These are phyloP conservation scores for Cyphellophora europaea DNA, from an alignment of 2,329 filamentous ascomycete genomes.

Conservation along the genomic window DNA sequence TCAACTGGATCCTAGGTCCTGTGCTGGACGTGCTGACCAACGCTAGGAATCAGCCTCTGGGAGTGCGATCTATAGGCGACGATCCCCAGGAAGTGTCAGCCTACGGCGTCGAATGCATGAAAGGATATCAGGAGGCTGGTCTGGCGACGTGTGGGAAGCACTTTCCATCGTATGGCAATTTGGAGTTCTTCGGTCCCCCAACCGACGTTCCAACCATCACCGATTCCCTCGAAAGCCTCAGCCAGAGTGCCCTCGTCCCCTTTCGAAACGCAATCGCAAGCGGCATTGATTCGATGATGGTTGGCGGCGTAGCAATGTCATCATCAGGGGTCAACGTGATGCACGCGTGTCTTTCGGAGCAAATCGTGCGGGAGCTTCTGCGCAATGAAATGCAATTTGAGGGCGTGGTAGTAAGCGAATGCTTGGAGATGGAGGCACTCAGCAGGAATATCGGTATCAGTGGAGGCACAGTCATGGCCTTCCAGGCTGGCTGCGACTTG, in stretches of 20 bases:
- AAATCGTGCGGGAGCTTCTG: conserved; percentile 82
- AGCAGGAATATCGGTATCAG: conserved; percentile 96
- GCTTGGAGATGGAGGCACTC: conserved; percentile 90
- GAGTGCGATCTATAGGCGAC: conserved; percentile 81
- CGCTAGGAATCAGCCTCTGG: conserved; percentile 79
- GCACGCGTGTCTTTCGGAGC: conserved; percentile 86
- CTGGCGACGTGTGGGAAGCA: conserved; percentile 88
- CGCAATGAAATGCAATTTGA: conserved; percentile 83
- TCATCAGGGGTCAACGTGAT: conserved; percentile 89
- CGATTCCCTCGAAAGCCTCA: conserved; percentile 84
- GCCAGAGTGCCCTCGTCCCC: conserved; percentile 80
- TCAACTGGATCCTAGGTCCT: conserved; percentile 92
- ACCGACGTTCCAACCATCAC: conserved; percentile 88
- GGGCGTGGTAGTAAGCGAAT: conserved; percentile 90
- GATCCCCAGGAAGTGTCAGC: conserved; percentile 92
- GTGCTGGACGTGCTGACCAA: conserved; percentile 92
- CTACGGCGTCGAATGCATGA: conserved; percentile 83
- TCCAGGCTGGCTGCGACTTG: conserved; percentile 90
- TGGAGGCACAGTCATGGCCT: conserved; percentile 93
- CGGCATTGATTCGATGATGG: conserved; percentile 88
- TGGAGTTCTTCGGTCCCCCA: conserved; percentile 86
- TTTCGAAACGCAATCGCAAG: conserved; percentile 83
- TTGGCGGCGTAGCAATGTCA: conserved; percentile 86
- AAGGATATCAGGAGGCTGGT: conserved; percentile 85
- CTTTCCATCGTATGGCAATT: conserved; percentile 90